Evolutionary conservation across 2,329 filamentous ascomycete genomes (phyloP), one percentile per base, ranked within the genome.

Genomic region (Davidsoniella eucalypti): DNA sequence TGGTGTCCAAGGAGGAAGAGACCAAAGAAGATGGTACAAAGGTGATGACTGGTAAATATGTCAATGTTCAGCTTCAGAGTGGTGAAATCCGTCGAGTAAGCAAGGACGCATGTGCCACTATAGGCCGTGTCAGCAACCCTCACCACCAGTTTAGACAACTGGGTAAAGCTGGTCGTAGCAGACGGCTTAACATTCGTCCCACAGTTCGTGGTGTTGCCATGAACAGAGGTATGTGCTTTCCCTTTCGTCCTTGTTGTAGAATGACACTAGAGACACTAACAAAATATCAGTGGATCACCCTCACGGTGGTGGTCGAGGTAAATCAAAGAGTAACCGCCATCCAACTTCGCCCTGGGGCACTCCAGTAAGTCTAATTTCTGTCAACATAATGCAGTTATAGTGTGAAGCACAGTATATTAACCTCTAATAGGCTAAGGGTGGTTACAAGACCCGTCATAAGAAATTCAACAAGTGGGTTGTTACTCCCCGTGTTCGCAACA

Each of bases 301-400:
- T 61, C 92, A 98, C 66, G 92, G 92, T 76, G 92, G 92, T 84
- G 92, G 92, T 67, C 80, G 93, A 74, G 92, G 92, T 71, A 98
- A 98, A 71, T 95, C 87, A 52, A 98, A 98, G 85, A 87, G 92
- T 78, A 94, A 95, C 63, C 80, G 88, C 54, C 75, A 94, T 63
- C 92, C 93, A 33, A 87, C 92, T 59, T 94, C 87, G 68, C 92
- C 92, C 53, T 98, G 93, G 92, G 92, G 93, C 64, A 82, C 80
- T 63, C 90, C 87, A 62, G 87, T 93, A 82, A 69, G 86, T 78
- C 57, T 38, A 55, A 25, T 41, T 36, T 4, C 14, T 17, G 17
- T 6, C 39, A 8, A 23, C 14, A n/a, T 23, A 5, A 33, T 33
- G 12, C 8, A 4, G 29, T 33, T 12, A 33, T 33, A 33, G 10